A percentile compares a stretch with the other conserved stretches of the same genome.
Conservation (phyloP, 169 alveolate genomes). For the Eimeria necatrix region DNA sequence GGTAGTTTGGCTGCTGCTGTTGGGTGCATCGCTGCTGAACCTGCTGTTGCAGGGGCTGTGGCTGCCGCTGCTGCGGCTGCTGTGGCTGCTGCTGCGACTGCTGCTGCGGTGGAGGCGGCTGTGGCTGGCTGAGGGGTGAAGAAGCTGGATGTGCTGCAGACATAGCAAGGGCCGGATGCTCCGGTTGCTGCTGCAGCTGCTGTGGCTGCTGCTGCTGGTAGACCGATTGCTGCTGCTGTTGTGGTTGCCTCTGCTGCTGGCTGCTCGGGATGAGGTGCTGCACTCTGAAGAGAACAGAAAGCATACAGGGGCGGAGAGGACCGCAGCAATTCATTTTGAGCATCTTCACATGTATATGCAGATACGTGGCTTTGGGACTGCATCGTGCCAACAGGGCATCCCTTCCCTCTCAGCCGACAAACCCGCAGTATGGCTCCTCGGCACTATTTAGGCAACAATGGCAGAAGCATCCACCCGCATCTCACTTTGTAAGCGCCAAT, state of each 20-base stretch:
- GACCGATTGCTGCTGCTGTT: too few species aligned
- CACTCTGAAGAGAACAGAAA: background rate
- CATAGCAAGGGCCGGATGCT: too few species aligned
- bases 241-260: too few species aligned
- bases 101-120: background rate
- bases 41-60: background rate
- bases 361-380: background rate
- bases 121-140: background rate
- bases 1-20: background rate
- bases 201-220: too few species aligned
- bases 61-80: background rate
- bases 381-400: background rate
- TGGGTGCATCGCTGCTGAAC: background rate
- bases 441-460: too few species aligned
- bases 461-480: background rate
- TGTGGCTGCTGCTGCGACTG: background rate
- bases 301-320: background rate
- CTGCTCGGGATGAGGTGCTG: background rate
- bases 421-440: too few species aligned
- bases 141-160: too few species aligned
- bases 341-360: background rate
- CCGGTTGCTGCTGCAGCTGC: too few species aligned
- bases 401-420: too few species aligned
- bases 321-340: background rate
- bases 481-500: constrained; percentile 5